phyloP scores from a whole-genome alignment of 768 basidiomycete genomes.

The Coprinopsis cinerea region DNA sequence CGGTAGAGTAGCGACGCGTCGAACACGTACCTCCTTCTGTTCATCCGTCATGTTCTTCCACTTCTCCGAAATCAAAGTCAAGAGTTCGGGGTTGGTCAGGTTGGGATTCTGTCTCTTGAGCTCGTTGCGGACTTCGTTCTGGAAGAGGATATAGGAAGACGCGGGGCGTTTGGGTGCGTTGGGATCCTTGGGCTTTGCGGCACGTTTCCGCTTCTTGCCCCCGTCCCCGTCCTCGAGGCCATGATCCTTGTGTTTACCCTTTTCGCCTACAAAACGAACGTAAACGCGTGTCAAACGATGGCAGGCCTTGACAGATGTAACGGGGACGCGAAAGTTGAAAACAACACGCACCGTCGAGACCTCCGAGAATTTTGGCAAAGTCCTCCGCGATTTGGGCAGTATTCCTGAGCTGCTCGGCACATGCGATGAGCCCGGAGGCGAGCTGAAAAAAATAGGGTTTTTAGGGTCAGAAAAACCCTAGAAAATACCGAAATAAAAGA shows the following conservation, averaged over 20 bases:
- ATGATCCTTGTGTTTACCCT: slow-evolving; percentile 53
- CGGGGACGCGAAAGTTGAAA: background rate
- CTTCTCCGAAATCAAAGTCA: slow-evolving; percentile 62
- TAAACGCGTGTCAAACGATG: background rate
- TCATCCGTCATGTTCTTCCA: slow-evolving; percentile 67
- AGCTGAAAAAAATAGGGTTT: slow-evolving; percentile 42
- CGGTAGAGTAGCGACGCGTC: slow-evolving; percentile 13
- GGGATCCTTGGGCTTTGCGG: slow-evolving; percentile 76
- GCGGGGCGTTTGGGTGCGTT: slow-evolving; percentile 93
- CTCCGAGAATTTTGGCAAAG: slow-evolving; percentile 44
- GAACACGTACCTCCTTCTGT: slow-evolving; percentile 63
- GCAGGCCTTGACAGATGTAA: background rate
- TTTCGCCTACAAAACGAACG: slow-evolving; percentile 12
- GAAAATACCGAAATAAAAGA: slow-evolving; percentile 14
- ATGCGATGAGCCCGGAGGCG: slow-evolving; percentile 43
- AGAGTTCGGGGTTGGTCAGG: slow-evolving; percentile 65
- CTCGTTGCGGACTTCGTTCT: slow-evolving; percentile 79
- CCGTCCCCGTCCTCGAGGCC: slow-evolving; percentile 33
- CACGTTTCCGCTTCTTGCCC: slow-evolving; percentile 51
- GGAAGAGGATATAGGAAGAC: slow-evolving; percentile 90
- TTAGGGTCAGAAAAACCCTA: slow-evolving; percentile 12
- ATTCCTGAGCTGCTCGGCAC: slow-evolving; percentile 60
- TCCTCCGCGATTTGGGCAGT: slow-evolving; percentile 56
- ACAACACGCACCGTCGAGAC: slow-evolving; percentile 11
- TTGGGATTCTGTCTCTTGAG: slow-evolving; percentile 61